Base-by-base conservation (phyloP, 306 rosid genomes). In the Cyclanthera cordifolia region DNA sequence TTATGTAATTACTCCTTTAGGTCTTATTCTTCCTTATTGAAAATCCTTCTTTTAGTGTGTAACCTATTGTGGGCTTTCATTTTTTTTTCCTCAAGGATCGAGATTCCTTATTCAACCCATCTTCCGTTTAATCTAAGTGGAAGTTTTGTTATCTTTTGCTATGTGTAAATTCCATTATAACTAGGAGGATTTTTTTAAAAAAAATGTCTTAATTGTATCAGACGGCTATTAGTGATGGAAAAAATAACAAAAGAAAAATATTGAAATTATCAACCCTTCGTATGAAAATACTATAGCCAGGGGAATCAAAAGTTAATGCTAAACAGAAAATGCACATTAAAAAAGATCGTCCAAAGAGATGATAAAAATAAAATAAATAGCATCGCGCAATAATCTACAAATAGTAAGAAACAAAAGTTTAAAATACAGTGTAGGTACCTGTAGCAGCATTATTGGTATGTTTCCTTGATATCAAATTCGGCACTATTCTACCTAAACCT, bases 391-490 rank as follows among this genome's bases (percentile, higher is more conserved):
- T 6, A 17, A 32, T 28, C 72, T 17, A 16, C 24, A 48, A 47
- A 28, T 23, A 54, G 30, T 53, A 10, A 45, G 43, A 27, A 37
- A 30, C 8, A 0, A 19, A 25, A 53, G 64, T 28, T 30, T 67
- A 30, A 11, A 15, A 13, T 16, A 43, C 8, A 12, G 24, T 57
- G 63, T 83, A 90, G 43, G 63, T 86, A 93, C 99, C 99, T 76
- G 97, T 93, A 74, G 99, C 99, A 32, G 99, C 99, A 80, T 92
- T 86, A 76, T 93, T 93, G 43, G 99, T 93, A 80, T 93, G 99
- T 88, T 90, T 93, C 82, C 95, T 87, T 47, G 99, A 93, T 72
- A 93, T 93, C 88, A 93, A 90, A 80, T 93, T 93, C 16, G 99
- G 99, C 79, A 93, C 99, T 70, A 93, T 93, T 82, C 99, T 86